Evolutionary conservation across 192 early-diverging fungal species (phyloP), one percentile per base, ranked within the genome.

Genomic region (Funneliformis mosseae): DNA sequence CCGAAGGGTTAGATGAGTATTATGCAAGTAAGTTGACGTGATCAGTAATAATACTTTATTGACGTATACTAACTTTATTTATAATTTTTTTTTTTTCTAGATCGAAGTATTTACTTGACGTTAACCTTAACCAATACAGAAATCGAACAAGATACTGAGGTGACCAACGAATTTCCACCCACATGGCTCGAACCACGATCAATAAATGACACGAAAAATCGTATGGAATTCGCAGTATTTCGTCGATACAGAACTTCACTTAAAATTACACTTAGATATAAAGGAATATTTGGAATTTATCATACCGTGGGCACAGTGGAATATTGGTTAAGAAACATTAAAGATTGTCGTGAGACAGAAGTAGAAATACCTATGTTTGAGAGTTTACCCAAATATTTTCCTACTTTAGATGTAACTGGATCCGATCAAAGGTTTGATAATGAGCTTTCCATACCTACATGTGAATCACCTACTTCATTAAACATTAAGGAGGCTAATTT

Each of bases 141-240:
- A 76, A 61, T 28, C 62, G 41, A 78, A 78, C 63, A 68, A 28
- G 12, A 9, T 4, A 78, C 76, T 5, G 3, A 11, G 0, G 21
- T 27, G 18, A 48, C 76, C 4, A 42, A 59, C 7, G 4, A 5
- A 25, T 18, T 14, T n/a, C 64, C 76, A 23, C 62, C 76, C 9
- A 60, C 16, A 8, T 78, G 76, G 76, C 14, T 42, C 38, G 38
- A 78, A 46, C 27, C 48, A 16, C 27, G 8, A 39, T 28, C 67
- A 18, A 38, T 41, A 39, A 39, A 39, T 41, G 33, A 69, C 4
- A 42, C 27, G 3, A 33, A 69, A n/a, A 39, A 21, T 33, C 67
- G 38, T 21, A 55, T 60, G n/a, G 23, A 42, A 68, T 78, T 78
- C 38, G 55, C 55, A 27, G 59, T 78, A 45, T 38, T 78, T 33